phyloP scores from a whole-genome alignment of 1,139 yeast species.

The Geotrichum australiense region DNA sequence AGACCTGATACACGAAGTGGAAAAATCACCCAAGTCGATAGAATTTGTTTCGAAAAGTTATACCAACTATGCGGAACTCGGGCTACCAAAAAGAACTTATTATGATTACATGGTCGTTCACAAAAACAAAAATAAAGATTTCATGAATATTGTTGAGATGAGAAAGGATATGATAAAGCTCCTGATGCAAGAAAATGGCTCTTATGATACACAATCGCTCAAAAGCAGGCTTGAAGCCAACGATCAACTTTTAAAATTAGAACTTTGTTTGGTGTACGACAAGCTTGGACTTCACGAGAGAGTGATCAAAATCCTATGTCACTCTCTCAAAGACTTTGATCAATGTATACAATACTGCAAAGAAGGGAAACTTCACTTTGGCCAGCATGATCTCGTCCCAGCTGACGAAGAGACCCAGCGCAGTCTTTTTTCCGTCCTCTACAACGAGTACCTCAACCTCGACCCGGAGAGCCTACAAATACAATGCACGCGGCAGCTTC shows the following conservation, averaged over 20 bases:
- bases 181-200: slow-evolving; percentile 22
- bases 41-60: slow-evolving; percentile 20
- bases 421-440: slow-evolving; percentile 29
- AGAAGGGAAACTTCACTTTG: slow-evolving; percentile 21
- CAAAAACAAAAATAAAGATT: slow-evolving; percentile 8
- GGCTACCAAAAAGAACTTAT: slow-evolving; percentile 35
- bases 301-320: slow-evolving; percentile 32
- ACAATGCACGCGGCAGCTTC: slow-evolving; percentile 26
- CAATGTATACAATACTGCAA: slow-evolving; percentile 33
- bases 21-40: slow-evolving; percentile 8
- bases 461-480: slow-evolving; percentile 24
- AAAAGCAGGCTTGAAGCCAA: slow-evolving; percentile 24
- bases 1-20: slow-evolving; percentile 30
- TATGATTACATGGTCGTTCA: slow-evolving; percentile 27
- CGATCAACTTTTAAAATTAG: slow-evolving; percentile 28
- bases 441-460: slow-evolving; percentile 27
- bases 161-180: slow-evolving; percentile 29
- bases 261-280: slow-evolving; percentile 33
- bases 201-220: slow-evolving; percentile 27
- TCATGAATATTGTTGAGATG: slow-evolving; percentile 14
- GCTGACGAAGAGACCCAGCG: slow-evolving; percentile 12
- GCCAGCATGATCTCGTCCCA: neutral
- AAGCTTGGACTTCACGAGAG: slow-evolving; percentile 32
- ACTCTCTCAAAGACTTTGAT: slow-evolving; percentile 32
- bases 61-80: slow-evolving; percentile 28